phyloP scores from a whole-genome alignment of 164 flowering plant genomes.

The Annona squamosa region DNA sequence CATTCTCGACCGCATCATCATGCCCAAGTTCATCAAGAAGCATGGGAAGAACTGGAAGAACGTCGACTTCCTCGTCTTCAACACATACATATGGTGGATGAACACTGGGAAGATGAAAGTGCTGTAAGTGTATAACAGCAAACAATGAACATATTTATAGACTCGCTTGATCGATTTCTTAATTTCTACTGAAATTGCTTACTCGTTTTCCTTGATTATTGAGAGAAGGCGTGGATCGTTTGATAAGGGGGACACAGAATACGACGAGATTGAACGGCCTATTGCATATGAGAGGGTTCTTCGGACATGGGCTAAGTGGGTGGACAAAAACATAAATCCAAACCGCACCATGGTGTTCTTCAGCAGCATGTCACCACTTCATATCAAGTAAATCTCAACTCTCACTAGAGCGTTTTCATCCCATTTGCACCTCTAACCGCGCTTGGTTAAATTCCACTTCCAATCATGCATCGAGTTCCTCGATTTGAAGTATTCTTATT shows the following conservation, averaged over 20 bases:
- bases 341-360: conserved; percentile 76
- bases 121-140: conserved; percentile 43
- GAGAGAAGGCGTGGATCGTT: conserved; percentile 66
- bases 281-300: conserved; percentile 67
- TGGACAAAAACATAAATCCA: conserved; percentile 65
- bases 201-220: not conserved
- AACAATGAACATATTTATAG: not conserved
- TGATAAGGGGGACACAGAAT: conserved; percentile 68
- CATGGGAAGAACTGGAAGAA: conserved; percentile 78
- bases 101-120: conserved; percentile 83
- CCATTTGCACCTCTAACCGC: too few species aligned
- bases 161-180: not conserved
- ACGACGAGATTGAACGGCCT: conserved; percentile 81
- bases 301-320: conserved; percentile 92
- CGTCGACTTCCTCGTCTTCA: conserved; percentile 78
- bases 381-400: conserved; percentile 61
- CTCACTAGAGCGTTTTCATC: not conserved
- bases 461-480: too few species aligned
- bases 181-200: not conserved
- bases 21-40: conserved; percentile 75
- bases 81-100: conserved; percentile 99
- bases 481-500: too few species aligned
- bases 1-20: conserved; percentile 70
- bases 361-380: conserved; percentile 91
- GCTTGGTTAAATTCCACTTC: too few species aligned